These are phyloP conservation scores for Serendipita sp. DNA, from an alignment of 768 basidiomycete genomes.

Conservation along the genomic window DNA sequence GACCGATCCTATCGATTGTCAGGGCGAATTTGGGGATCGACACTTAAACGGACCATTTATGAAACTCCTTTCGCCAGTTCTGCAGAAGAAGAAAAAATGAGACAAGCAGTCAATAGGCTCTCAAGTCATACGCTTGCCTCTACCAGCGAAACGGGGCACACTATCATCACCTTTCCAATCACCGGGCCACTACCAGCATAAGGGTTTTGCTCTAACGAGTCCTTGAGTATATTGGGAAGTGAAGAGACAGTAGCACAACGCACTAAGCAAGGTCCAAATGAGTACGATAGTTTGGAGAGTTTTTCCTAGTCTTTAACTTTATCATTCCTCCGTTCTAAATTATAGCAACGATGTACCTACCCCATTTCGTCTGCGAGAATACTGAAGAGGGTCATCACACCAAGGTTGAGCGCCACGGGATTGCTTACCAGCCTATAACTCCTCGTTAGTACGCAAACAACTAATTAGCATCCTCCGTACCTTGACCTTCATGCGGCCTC, in stretches of 20 bases:
- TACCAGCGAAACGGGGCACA: constrained; percentile 83
- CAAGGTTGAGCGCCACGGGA: background rate
- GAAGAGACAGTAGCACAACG: constrained; percentile 16
- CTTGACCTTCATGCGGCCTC: constrained; percentile 49
- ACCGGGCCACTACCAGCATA: constrained; percentile 40
- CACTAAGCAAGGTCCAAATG: constrained; percentile 83
- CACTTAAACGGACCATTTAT: constrained; percentile 65
- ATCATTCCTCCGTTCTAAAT: background rate
- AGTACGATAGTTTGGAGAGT: constrained; percentile 89
- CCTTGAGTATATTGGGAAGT: background rate
- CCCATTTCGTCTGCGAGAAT: constrained; percentile 97
- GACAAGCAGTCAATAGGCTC: background rate
- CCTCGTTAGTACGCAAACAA: background rate
- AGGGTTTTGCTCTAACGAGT: constrained; percentile 58
- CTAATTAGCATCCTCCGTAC: background rate
- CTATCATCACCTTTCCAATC: constrained; percentile 74
- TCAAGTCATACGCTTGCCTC: constrained; percentile 32
- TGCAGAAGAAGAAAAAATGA: constrained; percentile 17
- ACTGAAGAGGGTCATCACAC: constrained; percentile 53
- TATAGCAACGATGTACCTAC: constrained; percentile 5
- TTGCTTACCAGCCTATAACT: background rate
- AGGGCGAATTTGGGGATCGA: background rate
- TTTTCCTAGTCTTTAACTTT: constrained; percentile 39
- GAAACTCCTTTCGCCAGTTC: constrained; percentile 94
- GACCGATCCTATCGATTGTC: constrained; percentile 29